A percentile compares a stretch with the other conserved stretches of the same genome.
These are phyloP conservation scores for Penicillium roqueforti DNA, from an alignment of 495 filamentous ascomycete genomes.

Conservation along the genomic window DNA sequence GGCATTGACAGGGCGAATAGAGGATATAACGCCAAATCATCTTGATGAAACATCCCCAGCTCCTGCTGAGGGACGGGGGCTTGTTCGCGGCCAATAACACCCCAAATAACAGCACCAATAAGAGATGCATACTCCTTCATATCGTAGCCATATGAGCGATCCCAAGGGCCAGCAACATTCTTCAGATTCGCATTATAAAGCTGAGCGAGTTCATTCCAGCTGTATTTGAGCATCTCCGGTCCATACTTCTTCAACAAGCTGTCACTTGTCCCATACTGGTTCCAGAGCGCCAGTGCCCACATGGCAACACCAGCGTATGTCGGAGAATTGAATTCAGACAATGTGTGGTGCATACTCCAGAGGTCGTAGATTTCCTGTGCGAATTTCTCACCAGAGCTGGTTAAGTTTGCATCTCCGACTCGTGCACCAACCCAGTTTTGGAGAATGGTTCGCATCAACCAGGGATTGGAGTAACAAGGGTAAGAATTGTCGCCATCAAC, in stretches of 20 bases:
- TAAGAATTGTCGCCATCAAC: conserved; percentile 44
- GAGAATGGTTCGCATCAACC: conserved; percentile 40
- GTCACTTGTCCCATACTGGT: conserved; percentile 29
- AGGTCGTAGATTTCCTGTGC: conserved; percentile 35
- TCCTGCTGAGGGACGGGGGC: conserved; percentile 22
- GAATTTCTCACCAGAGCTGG: conserved; percentile 28
- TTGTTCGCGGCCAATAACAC: conserved; percentile 29
- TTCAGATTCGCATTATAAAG: conserved; percentile 37
- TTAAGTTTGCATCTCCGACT: conserved; percentile 38
- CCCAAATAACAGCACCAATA: conserved; percentile 36
- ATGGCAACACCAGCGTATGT: conserved; percentile 43
- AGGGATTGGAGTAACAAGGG: conserved; percentile 41
- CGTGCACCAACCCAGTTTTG: conserved; percentile 33
- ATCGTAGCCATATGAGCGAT: conserved; percentile 41
- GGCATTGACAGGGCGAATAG: conserved; percentile 31
- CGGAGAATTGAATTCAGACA: conserved; percentile 43
- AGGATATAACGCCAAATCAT: conserved; percentile 38
- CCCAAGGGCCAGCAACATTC: conserved; percentile 43
- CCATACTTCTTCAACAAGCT: conserved; percentile 31
- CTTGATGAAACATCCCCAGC: conserved; percentile 34
- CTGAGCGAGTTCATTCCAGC: conserved; percentile 29
- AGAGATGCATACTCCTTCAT: conserved; percentile 41
- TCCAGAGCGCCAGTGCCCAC: conserved; percentile 38
- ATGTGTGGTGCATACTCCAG: conserved; percentile 32
- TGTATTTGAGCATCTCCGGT: conserved; percentile 25